Percentiles rank a stretch among this genome's conserved stretches.
These are phyloP conservation scores for Citeromyces matritensis DNA, from an alignment of 805 yeast genomes.

Conservation along the genomic window DNA sequence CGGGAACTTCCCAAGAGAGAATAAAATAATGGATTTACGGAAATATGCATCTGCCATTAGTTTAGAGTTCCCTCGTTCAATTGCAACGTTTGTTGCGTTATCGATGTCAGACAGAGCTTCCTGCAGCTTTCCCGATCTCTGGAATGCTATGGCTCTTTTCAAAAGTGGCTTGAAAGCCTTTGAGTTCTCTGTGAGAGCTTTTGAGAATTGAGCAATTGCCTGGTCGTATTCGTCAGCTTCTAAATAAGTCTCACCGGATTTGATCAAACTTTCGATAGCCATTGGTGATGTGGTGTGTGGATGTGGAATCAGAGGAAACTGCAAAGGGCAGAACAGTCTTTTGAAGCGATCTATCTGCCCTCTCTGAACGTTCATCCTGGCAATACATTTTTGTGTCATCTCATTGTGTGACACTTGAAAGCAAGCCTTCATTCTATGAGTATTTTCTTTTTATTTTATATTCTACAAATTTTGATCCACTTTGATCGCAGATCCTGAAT, in stretches of 20 bases:
- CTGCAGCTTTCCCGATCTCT: conserved; percentile 29
- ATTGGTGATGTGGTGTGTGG: too few species aligned
- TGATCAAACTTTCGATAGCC: conserved; percentile 17
- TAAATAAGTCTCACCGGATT: conserved; percentile 21
- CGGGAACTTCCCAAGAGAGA: conserved; percentile 22
- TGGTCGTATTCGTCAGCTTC: conserved; percentile 26
- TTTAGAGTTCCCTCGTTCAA: conserved; percentile 25
- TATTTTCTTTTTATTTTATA: too few species aligned
- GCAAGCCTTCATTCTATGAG: too few species aligned
- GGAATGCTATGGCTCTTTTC: conserved; percentile 32
- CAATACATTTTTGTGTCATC: too few species aligned
- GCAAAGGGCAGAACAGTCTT: too few species aligned
- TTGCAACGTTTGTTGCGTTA: conserved; percentile 28
- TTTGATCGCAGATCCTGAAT: too few species aligned
- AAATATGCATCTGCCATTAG: conserved; percentile 33
- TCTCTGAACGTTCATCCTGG: too few species aligned
- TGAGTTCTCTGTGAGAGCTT: conserved; percentile 25
- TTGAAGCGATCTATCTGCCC: too few species aligned
- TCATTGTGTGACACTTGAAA: too few species aligned
- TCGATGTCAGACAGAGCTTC: conserved; percentile 29
- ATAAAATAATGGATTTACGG: conserved; percentile 31
- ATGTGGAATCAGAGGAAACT: too few species aligned
- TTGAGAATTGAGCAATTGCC: conserved; percentile 25
- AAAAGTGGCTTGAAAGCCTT: conserved; percentile 29
- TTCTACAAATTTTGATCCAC: too few species aligned